Conservation (phyloP, 257 asterid genomes). For the Paulownia fortunei region DNA sequence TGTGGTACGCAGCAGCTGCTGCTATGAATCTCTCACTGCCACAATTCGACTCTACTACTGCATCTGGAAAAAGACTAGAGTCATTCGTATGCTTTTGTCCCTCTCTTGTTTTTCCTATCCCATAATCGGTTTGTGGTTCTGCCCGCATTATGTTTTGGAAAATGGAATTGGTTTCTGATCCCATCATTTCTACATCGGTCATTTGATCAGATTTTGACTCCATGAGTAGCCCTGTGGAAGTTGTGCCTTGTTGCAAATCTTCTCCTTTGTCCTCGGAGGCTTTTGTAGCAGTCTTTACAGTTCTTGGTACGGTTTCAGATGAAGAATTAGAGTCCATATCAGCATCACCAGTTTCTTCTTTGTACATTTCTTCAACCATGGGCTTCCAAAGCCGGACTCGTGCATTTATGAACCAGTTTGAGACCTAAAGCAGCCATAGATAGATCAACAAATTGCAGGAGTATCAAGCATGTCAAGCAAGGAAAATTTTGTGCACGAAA, state of each 20-base stretch:
- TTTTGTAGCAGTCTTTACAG: constrained; percentile 35
- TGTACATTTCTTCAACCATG: constrained; percentile 97
- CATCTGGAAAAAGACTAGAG: constrained; percentile 30
- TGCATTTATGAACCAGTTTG: constrained; percentile 98
- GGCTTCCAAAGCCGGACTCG: constrained; percentile 97
- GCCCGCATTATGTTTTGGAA: constrained; percentile 38
- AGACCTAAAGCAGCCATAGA: constrained; percentile 56
- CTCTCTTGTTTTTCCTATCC: constrained; percentile 37
- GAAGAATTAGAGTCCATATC: constrained; percentile 71
- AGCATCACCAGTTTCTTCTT: constrained; percentile 72
- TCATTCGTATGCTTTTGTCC: constrained; percentile 31
- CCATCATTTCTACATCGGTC: constrained; percentile 51
- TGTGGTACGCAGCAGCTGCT: constrained; percentile 42
- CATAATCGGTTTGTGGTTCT: constrained; percentile 34
- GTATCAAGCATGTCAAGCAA: not conserved
- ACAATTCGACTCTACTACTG: constrained; percentile 25
- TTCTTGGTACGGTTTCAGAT: constrained; percentile 49
- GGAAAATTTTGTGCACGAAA: not conserved
- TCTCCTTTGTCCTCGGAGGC: constrained; percentile 53
- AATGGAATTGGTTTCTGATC: constrained; percentile 40
- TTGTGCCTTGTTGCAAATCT: constrained; percentile 44
- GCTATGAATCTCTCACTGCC: constrained; percentile 46
- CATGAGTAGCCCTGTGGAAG: constrained; percentile 44
- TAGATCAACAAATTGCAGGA: constrained; percentile 29
- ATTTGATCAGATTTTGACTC: constrained; percentile 50